Conservation (phyloP, 495 filamentous ascomycete species). For the Xylaria flabelliformis region DNA sequence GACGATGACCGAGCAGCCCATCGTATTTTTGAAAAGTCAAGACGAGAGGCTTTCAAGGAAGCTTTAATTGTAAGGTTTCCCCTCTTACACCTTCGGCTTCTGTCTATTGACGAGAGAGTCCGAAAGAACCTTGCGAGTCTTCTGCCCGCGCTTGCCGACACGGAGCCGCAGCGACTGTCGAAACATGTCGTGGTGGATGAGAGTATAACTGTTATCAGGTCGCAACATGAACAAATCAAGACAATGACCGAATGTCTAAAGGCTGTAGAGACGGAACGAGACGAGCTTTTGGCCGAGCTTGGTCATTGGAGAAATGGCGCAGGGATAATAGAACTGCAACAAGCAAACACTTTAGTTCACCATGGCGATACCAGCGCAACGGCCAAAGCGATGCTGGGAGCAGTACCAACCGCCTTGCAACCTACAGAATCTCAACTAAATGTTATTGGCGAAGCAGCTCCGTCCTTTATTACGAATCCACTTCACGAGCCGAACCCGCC, state of each 20-base stretch:
- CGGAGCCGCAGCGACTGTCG: conserved; percentile 34
- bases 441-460: conserved; percentile 19
- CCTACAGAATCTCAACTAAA: conserved; percentile 14
- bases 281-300: conserved; percentile 35
- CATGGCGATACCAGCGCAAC: conserved; percentile 16
- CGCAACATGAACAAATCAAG: conserved; percentile 31
- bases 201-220: conserved; percentile 31
- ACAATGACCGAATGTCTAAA: conserved; percentile 26
- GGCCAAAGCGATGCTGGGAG: conserved; percentile 1
- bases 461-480: conserved; percentile 13
- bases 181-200: conserved; percentile 38
- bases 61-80: conserved; percentile 32
- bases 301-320: conserved; percentile 31
- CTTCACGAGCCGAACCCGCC: conserved; percentile 14
- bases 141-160: conserved; percentile 34
- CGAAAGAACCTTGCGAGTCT: conserved; percentile 36
- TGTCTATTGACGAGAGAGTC: conserved; percentile 11
- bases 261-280: conserved; percentile 34
- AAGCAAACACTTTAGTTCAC: conserved; percentile 20
- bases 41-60: conserved; percentile 39
- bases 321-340: conserved; percentile 26
- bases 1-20: conserved; percentile 37
- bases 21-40: conserved; percentile 34
- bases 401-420: conserved; percentile 16
- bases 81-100: not conserved